These are phyloP conservation scores for Hemisphaericaspora xylanilytica DNA, from an alignment of 1,139 yeast species.

Conservation along the genomic window DNA sequence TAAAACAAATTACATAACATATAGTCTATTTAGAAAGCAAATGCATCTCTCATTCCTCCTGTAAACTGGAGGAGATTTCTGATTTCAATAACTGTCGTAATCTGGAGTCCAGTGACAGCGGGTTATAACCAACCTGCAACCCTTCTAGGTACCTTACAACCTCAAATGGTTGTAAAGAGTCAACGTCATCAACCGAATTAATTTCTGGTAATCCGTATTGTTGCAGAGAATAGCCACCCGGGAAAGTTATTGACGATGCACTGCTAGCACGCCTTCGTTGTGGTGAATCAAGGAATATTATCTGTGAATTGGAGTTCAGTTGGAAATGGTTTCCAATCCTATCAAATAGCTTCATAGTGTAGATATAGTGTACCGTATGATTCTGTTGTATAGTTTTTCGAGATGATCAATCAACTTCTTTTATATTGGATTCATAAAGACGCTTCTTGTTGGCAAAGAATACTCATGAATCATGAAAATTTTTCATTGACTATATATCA, in stretches of 20 bases:
- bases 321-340: background rate
- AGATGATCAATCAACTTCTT: too few relatives aligned
- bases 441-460: too few relatives aligned
- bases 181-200: slow-evolving; percentile 9
- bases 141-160: slow-evolving; percentile 14
- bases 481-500: too few relatives aligned
- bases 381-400: too few relatives aligned
- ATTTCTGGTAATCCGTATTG: slow-evolving; percentile 14
- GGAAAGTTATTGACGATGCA: slow-evolving; percentile 10
- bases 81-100: slow-evolving; percentile 8
- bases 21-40: too few relatives aligned
- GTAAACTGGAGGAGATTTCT: background rate
- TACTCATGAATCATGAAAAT: too few relatives aligned
- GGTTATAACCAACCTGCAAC: slow-evolving; percentile 9
- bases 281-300: background rate
- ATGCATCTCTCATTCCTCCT: background rate
- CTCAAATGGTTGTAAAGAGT: slow-evolving; percentile 12
- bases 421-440: too few relatives aligned
- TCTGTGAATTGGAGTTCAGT: background rate
- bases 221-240: slow-evolving; percentile 12
- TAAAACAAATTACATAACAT: too few relatives aligned
- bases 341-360: background rate
- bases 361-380: too few relatives aligned
- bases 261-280: background rate
- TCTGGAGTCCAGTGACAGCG: slow-evolving; percentile 5